Evolutionary conservation across 2,329 filamentous ascomycete genomes (phyloP), one percentile per base, ranked within the genome.

Genomic region (Hypoxylon rubiginosum): DNA sequence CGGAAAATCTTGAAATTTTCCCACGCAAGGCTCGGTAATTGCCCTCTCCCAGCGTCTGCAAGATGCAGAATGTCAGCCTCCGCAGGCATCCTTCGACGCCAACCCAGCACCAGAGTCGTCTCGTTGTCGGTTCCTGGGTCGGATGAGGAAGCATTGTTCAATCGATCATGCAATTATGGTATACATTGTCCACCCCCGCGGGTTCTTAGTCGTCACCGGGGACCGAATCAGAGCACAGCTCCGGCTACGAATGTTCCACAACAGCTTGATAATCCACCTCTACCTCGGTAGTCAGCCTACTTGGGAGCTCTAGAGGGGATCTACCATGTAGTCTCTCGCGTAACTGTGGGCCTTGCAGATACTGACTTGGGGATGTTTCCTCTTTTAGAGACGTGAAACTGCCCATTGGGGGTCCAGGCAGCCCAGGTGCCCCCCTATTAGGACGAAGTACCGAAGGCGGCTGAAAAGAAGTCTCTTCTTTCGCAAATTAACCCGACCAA

Each of bases 141-240:
- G n/a, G 26, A 57, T 54, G 67, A 34, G 58, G 64, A 61, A 30
- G 11, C 34, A 67, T 59, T 59, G 30, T 24, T 64, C 59, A 57
- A 64, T 34, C 41, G 21, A 69, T 46, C 49, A 53, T 57, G 57
- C 53, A 57, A 58, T 32, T 36, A 9, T 36, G 34, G 34, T 26
- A 34, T 51, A 17, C 43, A 46, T 69, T 69, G 26, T 57, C 57
- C 53, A 55, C 54, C 67, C 64, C 64, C 59, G 58, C 57, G 58
- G 54, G 28, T 57, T 48, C 36, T 46, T 43, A 50, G 59, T 43
- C 58, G 19, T 30, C 49, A 24, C 26, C 30, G 26, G 45, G 30
- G 49, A 34, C 51, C 36, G 58, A 49, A 34, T 55, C 36, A 43
- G 7, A 32, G 49, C 28, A 53, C 19, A 19, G 43, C 32, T 34